These are phyloP conservation scores for Geranomyces michiganensis DNA, from an alignment of 192 early-diverging fungal species.

Conservation along the genomic window DNA sequence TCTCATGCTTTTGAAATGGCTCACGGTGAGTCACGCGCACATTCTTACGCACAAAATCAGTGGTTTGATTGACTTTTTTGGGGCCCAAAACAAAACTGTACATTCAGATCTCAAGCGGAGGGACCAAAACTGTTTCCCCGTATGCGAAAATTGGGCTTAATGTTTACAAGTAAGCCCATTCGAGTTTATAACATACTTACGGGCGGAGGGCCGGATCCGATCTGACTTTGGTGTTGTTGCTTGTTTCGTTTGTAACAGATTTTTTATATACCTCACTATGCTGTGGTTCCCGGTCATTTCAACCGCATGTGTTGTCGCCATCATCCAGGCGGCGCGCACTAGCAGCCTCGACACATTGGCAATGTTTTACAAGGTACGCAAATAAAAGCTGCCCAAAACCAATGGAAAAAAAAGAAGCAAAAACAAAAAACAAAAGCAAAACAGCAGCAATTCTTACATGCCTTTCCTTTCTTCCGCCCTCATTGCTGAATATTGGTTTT, in stretches of 20 bases:
- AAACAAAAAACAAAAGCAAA: no score
- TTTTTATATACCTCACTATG: slow-evolving; percentile 18
- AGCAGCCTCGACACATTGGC: slow-evolving; percentile 1
- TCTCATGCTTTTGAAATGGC: slow-evolving; percentile 18
- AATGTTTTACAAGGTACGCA: slow-evolving; percentile 16
- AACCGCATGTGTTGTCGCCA: slow-evolving; percentile 1
- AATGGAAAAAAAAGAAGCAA: no score
- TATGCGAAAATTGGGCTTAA: background rate
- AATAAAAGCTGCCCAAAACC: background rate
- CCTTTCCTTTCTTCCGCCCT: no score
- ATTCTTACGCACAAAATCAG: no score
- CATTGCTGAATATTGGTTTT: no score
- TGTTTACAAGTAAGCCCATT: background rate
- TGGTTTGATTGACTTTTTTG: no score
- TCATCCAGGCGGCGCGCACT: slow-evolving; percentile 10
- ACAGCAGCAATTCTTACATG: no score
- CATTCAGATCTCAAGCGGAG: no score
- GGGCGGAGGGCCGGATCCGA: background rate
- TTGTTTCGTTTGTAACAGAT: slow-evolving; percentile 5
- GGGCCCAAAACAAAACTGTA: no score
- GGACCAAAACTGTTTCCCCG: no score
- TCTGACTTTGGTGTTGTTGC: background rate
- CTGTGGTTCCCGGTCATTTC: slow-evolving; percentile 15
- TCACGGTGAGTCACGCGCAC: slow-evolving; percentile 4
- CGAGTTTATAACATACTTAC: background rate